Evolutionary conservation across 179 eudicot genomes (phyloP).

Genomic region (Beta corolliflora): DNA sequence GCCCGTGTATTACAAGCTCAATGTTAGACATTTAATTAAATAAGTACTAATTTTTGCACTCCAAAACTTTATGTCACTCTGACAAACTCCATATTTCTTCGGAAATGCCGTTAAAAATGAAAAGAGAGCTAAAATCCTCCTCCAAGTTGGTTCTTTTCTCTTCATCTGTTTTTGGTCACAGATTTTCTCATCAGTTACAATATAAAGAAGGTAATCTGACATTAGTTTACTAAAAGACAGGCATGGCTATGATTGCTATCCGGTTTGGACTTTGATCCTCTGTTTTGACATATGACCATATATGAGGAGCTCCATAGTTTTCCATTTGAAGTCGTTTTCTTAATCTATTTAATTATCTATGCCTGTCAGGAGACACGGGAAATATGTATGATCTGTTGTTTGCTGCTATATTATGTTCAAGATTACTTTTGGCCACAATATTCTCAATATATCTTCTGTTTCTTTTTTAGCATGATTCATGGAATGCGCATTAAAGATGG

Average conservation of each 20-base stretch:
- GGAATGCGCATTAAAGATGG: constrained; percentile 92
- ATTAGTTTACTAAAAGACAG: neutral
- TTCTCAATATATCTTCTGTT: neutral
- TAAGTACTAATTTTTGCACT: neutral
- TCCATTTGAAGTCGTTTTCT: neutral
- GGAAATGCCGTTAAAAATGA: neutral
- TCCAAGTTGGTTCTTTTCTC: neutral
- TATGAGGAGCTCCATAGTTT: neutral
- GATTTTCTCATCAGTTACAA: neutral
- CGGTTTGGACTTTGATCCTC: neutral
- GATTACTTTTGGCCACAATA: neutral
- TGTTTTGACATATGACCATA: neutral
- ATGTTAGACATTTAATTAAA: neutral
- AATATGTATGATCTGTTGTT: neutral
- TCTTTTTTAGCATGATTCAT: constrained; percentile 77
- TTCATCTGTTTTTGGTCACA: neutral
- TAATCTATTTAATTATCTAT: neutral
- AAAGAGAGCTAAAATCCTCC: neutral
- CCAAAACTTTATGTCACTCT: neutral
- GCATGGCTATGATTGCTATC: neutral
- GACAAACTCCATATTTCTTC: neutral
- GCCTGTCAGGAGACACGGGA: too few relatives aligned
- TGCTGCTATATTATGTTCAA: neutral
- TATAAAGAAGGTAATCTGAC: neutral
- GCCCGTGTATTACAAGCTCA: neutral